Conservation (phyloP, 1,284 basidiomycete genomes). For the Ceratobasidium papillatum region DNA sequence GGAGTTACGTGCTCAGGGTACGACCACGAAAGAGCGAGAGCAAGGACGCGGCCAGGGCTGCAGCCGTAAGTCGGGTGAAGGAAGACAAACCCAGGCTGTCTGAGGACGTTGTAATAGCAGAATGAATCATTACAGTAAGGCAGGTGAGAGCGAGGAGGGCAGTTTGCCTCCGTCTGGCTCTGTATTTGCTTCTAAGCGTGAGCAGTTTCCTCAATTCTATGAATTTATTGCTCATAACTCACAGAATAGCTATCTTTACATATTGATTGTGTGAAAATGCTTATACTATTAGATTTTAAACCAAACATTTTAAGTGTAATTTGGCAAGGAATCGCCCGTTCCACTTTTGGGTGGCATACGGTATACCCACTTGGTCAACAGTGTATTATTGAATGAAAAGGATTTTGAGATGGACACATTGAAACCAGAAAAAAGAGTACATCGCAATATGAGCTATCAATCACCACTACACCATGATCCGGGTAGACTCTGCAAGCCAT, state of each 20-base stretch:
- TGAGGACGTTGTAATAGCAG: not conserved
- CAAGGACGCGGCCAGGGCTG: not conserved
- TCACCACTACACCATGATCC: not conserved
- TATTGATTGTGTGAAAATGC: not conserved
- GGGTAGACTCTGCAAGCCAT: not conserved
- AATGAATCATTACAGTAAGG: too few species aligned
- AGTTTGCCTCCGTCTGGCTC: not conserved
- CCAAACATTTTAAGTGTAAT: not conserved
- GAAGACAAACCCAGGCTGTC: too few species aligned
- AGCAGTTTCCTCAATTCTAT: not conserved
- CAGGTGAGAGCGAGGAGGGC: not conserved
- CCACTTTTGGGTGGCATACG: not conserved
- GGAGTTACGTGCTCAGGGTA: not conserved
- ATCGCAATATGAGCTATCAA: not conserved
- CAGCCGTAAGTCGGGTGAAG: not conserved
- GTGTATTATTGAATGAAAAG: too few species aligned
- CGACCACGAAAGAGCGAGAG: not conserved
- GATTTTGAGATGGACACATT: too few species aligned
- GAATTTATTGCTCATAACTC: not conserved
- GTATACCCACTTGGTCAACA: too few species aligned
- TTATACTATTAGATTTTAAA: not conserved
- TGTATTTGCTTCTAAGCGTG: not conserved
- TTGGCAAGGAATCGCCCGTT: not conserved
- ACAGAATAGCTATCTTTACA: not conserved
- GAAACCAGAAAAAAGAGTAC: too few species aligned